Percentiles rank a stretch among this genome's conserved stretches.
phyloP scores from a whole-genome alignment of 2,329 filamentous ascomycete species.

The Fusarium sp. region DNA sequence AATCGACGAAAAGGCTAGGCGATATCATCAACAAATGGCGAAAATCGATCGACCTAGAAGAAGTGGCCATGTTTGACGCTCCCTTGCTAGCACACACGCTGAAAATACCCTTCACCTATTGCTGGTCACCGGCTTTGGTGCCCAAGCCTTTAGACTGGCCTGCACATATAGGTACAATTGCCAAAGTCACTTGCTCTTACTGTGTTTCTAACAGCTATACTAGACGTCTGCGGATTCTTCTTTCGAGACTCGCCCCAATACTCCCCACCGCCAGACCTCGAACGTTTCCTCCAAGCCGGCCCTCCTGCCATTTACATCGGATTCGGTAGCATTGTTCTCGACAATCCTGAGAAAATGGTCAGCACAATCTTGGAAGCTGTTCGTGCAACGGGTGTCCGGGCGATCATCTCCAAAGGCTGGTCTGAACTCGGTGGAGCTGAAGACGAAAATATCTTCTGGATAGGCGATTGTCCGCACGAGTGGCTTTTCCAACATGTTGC shows the following conservation, averaged over 20 bases:
- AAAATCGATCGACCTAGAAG: slow-evolving; percentile 50
- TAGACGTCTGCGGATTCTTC: slow-evolving; percentile 71
- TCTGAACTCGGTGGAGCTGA: slow-evolving; percentile 73
- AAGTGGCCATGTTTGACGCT: slow-evolving; percentile 72
- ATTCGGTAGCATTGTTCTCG: slow-evolving; percentile 79
- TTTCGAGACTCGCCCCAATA: slow-evolving; percentile 70
- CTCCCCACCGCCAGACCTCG: slow-evolving; percentile 65
- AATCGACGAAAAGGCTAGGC: slow-evolving; percentile 9
- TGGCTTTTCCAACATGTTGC: slow-evolving; percentile 77
- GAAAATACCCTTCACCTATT: slow-evolving; percentile 80
- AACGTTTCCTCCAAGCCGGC: slow-evolving; percentile 67
- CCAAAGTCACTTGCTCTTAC: accelerated
- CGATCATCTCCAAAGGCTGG: slow-evolving; percentile 79
- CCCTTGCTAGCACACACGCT: slow-evolving; percentile 66
- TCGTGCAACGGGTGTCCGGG: slow-evolving; percentile 71
- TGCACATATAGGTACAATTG: slow-evolving; percentile 64
- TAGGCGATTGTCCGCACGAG: slow-evolving; percentile 79
- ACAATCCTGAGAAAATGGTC: slow-evolving; percentile 74
- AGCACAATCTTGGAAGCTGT: slow-evolving; percentile 76
- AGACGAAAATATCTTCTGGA: slow-evolving; percentile 68
- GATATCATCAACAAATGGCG: slow-evolving; percentile 40
- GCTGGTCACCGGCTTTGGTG: slow-evolving; percentile 78
- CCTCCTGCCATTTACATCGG: slow-evolving; percentile 76
- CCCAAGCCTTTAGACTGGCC: slow-evolving; percentile 76
- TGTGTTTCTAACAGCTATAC: accelerated